Conservation (phyloP, 192 early-diverging fungal species). For the Linnemannia hyalina region DNA sequence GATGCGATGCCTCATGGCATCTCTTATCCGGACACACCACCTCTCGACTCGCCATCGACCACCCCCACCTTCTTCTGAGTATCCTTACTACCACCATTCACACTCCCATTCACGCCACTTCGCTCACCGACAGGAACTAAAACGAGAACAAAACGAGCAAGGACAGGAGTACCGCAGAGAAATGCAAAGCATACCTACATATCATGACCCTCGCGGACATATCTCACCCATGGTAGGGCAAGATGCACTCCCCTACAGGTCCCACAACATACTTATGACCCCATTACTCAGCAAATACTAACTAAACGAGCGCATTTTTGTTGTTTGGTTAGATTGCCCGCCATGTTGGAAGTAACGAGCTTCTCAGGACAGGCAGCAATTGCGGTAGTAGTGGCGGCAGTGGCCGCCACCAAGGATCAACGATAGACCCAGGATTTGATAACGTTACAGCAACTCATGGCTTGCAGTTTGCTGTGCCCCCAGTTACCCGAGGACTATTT, state of each 20-base stretch:
- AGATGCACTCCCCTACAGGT: no score
- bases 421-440: not conserved
- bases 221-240: not conserved
- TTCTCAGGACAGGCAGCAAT: not conserved
- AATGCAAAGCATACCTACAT: slow-evolving; percentile 3
- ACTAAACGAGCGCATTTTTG: no score
- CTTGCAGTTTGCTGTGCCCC: not conserved
- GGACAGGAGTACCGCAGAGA: not conserved
- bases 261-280: no score
- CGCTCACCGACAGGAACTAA: not conserved
- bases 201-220: not conserved
- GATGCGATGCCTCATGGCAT: not conserved
- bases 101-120: not conserved
- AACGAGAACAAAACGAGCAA: not conserved
- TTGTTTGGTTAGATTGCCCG: not conserved
- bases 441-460: not conserved
- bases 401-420: not conserved
- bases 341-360: not conserved
- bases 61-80: not conserved
- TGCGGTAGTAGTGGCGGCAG: not conserved
- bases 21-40: not conserved
- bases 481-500: not conserved
- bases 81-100: not conserved
- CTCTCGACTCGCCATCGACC: slow-evolving; percentile 1
- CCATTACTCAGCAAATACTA: no score